Percentiles rank a stretch among this genome's conserved stretches.
Evolutionary conservation across 202 grass and related monocot genomes (phyloP).

Genomic region (Musa balbisiana): DNA sequence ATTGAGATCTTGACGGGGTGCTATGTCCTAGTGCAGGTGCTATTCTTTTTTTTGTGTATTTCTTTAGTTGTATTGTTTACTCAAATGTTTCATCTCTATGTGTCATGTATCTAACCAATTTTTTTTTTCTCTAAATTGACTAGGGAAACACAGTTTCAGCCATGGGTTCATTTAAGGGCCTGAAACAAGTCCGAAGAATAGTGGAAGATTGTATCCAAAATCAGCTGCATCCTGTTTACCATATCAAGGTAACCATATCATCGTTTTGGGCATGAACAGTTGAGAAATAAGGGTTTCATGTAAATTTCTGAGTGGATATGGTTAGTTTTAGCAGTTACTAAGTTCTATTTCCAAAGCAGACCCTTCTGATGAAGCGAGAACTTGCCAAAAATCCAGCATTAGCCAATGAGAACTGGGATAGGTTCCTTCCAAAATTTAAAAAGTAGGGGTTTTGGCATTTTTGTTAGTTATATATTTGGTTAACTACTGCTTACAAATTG

Average conservation of each 20-base stretch:
- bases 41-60: constrained; percentile 23
- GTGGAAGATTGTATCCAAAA: constrained; percentile 93
- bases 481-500: neutral
- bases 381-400: constrained; percentile 85
- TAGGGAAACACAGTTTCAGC: constrained; percentile 90
- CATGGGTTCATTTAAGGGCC: constrained; percentile 85
- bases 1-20: constrained; percentile 98
- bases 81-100: neutral
- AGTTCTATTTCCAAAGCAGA: constrained; percentile 30
- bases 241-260: constrained; percentile 67
- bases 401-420: constrained; percentile 91
- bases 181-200: constrained; percentile 83
- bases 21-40: constrained; percentile 94
- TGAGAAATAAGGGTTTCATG: neutral
- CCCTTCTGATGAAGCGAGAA: constrained; percentile 88
- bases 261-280: neutral
- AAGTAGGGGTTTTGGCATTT: constrained; percentile 44
- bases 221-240: constrained; percentile 83
- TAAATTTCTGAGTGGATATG: neutral
- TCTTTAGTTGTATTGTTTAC: constrained; percentile 12
- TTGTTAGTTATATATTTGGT: neutral
- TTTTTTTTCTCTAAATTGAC: neutral
- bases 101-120: constrained; percentile 13
- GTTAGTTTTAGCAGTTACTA: constrained; percentile 12
- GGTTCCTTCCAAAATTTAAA: constrained; percentile 90